Evolutionary conservation across 352 stramenopile species (phyloP).

Genomic region (Sclerospora graminicola): DNA sequence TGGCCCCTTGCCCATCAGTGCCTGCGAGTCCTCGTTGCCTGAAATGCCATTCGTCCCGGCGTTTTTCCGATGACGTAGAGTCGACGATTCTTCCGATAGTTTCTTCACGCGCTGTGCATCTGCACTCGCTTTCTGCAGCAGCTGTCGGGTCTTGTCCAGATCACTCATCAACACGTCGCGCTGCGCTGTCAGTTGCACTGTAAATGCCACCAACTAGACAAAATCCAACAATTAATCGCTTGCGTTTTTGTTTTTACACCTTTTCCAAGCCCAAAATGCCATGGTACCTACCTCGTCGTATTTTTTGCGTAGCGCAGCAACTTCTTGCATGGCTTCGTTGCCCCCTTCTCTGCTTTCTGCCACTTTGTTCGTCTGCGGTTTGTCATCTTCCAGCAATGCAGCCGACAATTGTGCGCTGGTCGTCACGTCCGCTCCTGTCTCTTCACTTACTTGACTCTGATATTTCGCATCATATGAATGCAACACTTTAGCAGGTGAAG

Average conservation of each 20-base stretch:
- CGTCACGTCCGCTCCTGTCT: conserved; percentile 17
- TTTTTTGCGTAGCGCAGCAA: conserved; percentile 73
- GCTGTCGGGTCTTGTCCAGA: conserved; percentile 67
- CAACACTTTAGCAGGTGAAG: conserved; percentile 12
- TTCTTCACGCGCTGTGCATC: conserved; percentile 59
- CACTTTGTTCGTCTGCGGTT: conserved; percentile 14
- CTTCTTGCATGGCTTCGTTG: conserved; percentile 52
- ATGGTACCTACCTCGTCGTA: conserved; percentile 61
- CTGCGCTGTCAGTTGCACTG: conserved; percentile 78
- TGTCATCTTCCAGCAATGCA: conserved; percentile 48
- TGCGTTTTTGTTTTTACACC: neutral
- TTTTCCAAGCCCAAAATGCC: neutral
- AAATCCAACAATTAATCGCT: conserved; percentile 1
- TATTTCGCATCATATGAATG: conserved; percentile 9
- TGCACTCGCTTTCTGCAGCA: conserved; percentile 57
- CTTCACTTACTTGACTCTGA: conserved; percentile 8
- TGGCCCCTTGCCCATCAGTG: conserved; percentile 19
- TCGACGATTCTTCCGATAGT: conserved; percentile 41
- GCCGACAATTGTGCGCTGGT: conserved; percentile 47
- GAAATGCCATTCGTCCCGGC: conserved; percentile 8
- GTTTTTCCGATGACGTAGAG: conserved; percentile 67
- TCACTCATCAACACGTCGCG: conserved; percentile 80
- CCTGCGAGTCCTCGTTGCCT: conserved; percentile 27
- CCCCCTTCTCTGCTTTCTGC: conserved; percentile 16
- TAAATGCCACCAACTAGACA: conserved; percentile 76